Conservation (phyloP, 1,139 yeast species). For the Debaryomyces sp. region DNA sequence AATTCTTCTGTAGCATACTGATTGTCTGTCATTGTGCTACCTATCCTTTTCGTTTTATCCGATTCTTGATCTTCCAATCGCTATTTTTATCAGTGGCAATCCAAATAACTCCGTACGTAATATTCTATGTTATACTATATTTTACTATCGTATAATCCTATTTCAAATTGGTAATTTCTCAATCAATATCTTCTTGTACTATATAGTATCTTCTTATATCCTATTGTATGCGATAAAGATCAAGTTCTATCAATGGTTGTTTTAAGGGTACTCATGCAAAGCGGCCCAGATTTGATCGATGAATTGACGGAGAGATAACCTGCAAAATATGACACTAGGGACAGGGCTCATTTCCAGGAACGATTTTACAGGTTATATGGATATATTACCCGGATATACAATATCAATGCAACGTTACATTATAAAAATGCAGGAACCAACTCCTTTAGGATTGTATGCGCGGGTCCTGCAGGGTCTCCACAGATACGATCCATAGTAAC, state of each 20-base stretch:
- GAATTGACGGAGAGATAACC: not conserved
- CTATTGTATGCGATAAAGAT: not conserved
- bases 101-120: not conserved
- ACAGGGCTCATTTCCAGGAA: not conserved
- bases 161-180: not conserved
- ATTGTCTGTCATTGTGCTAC: not conserved
- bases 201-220: not conserved
- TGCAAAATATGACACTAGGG: not conserved
- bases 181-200: not conserved
- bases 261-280: not conserved
- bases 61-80: not conserved
- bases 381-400: not conserved
- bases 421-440: not conserved
- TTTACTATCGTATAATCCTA: conserved; percentile 1
- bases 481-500: not conserved
- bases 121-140: not conserved
- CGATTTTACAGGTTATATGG: not conserved
- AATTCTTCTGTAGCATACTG: conserved; percentile 45
- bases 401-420: not conserved
- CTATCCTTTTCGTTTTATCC: not conserved
- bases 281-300: not conserved
- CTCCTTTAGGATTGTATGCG: not conserved
- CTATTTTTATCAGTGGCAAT: not conserved
- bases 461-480: not conserved
- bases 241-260: not conserved